phyloP scores from a whole-genome alignment of 768 basidiomycete species.

The Roridomyces roridus region DNA sequence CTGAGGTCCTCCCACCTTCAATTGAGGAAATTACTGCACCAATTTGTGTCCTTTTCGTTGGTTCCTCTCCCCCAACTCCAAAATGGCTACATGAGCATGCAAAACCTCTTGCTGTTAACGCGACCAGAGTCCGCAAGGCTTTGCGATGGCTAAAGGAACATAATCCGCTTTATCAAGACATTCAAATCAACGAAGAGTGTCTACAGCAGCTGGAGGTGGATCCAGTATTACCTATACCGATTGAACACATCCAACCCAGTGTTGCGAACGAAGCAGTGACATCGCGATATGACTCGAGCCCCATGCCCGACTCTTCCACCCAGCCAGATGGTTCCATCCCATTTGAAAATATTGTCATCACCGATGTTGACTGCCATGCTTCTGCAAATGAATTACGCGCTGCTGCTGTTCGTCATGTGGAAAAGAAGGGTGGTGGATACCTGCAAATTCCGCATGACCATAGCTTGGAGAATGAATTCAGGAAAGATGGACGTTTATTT shows the following conservation, averaged over 20 bases:
- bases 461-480: conserved; percentile 24
- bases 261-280: not conserved
- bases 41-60: conserved; percentile 1
- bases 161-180: not conserved
- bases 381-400: conserved; percentile 22
- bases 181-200: not conserved
- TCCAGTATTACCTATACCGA: not conserved
- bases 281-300: not conserved
- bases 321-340: not conserved
- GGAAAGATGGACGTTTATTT: conserved; percentile 19
- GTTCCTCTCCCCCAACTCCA: not conserved
- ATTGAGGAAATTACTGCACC: conserved; percentile 5
- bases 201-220: not conserved
- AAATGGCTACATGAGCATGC: not conserved
- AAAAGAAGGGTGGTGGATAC: conserved; percentile 19
- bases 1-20: not conserved
- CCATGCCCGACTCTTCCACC: not conserved
- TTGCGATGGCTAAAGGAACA: conserved; percentile 1
- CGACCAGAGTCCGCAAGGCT: not conserved
- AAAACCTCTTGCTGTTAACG: conserved; percentile 1
- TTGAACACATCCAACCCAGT: conserved; percentile 1
- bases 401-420: conserved; percentile 29
- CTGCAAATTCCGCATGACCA: conserved; percentile 26
- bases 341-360: conserved; percentile 20
- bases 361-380: conserved; percentile 6